These are phyloP conservation scores for Toxoplasma gondii DNA, from an alignment of 169 alveolate species.

Conservation along the genomic window DNA sequence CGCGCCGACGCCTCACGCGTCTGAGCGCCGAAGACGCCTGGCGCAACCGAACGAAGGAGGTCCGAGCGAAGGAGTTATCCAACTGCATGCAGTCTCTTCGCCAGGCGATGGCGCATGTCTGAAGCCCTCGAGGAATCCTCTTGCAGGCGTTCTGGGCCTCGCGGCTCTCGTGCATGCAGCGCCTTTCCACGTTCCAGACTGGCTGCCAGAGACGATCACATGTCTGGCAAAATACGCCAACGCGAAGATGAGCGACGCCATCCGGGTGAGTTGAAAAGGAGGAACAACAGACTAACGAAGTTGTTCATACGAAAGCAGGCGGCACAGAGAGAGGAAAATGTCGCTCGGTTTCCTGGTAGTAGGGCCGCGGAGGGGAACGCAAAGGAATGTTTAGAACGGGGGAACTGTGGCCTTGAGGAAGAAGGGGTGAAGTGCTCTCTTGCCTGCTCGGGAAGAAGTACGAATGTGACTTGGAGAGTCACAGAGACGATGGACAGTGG, in stretches of 20 bases:
- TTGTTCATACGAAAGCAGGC: no score
- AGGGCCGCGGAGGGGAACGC: no score
- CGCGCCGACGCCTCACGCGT: neutral
- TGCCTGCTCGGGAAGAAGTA: no score
- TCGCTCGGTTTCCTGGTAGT: no score
- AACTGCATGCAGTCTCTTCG: no score
- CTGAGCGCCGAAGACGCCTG: neutral
- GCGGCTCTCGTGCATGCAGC: slow-evolving; percentile 26
- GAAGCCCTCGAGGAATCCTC: neutral
- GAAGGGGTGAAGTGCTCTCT: no score
- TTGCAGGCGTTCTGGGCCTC: slow-evolving; percentile 15
- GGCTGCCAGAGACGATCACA: slow-evolving; percentile 82
- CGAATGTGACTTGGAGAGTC: no score
- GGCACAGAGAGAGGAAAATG: no score
- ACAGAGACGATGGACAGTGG: no score
- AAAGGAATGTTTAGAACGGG: no score
- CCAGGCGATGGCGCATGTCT: neutral
- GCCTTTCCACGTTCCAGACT: slow-evolving; percentile 79
- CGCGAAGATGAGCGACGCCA: slow-evolving; percentile 20
- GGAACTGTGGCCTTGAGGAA: no score
- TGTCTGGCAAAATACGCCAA: slow-evolving; percentile 75
- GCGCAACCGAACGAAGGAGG: neutral
- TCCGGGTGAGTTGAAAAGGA: slow-evolving; percentile 7
- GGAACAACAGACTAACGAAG: neutral
- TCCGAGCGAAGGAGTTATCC: no score